Conservation (phyloP, 169 alveolate species). For the Hepatocystis sp. region DNA sequence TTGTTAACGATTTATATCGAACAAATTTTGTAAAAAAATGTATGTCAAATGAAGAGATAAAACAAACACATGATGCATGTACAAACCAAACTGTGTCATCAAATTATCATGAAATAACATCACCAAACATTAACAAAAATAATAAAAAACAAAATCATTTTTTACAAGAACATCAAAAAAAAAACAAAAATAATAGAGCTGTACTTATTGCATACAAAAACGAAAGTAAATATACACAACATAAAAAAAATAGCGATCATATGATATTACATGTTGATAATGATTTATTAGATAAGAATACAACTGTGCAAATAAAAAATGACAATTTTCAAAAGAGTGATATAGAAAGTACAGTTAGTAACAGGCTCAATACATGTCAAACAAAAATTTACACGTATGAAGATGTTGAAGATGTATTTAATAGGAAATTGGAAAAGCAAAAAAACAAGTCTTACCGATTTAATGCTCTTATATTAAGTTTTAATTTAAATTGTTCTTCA, state of each 20-base stretch:
- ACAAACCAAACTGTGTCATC: background rate
- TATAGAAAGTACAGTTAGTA: background rate
- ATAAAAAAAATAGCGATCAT: too few relatives aligned
- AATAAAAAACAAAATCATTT: background rate
- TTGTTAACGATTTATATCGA: constrained; percentile 39
- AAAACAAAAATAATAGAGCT: background rate
- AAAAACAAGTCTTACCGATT: background rate
- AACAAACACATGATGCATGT: background rate
- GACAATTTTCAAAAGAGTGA: too few relatives aligned
- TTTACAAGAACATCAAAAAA: too few relatives aligned
- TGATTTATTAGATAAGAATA: too few relatives aligned
- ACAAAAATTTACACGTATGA: too few relatives aligned
- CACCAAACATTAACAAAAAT: too few relatives aligned
- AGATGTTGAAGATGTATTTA: background rate
- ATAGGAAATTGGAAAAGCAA: constrained; percentile 1
- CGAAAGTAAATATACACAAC: background rate
- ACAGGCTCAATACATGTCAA: too few relatives aligned
- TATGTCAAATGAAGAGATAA: background rate
- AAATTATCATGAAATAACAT: too few relatives aligned
- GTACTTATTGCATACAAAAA: too few relatives aligned
- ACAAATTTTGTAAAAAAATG: constrained; percentile 2
- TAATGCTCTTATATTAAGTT: constrained; percentile 62
- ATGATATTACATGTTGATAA: too few relatives aligned
- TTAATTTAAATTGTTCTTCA: constrained; percentile 60
- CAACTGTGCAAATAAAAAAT: background rate